Conservation (phyloP, 352 stramenopile species). For the Phytophthora tubulina region DNA sequence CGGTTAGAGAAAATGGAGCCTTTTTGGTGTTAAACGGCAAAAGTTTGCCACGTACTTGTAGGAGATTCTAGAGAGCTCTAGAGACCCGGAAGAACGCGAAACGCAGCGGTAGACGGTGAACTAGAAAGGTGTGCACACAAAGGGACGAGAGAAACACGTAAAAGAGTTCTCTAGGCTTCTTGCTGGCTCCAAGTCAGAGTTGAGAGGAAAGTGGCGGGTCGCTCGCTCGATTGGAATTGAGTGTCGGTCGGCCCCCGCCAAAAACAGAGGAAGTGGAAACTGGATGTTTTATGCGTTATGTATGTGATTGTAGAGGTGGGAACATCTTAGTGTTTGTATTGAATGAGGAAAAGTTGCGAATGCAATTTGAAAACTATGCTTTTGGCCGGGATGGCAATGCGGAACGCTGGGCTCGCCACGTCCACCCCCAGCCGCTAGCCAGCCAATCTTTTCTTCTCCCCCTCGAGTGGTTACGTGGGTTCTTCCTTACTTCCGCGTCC, state of each 20-base stretch:
- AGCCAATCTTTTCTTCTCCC: constrained; percentile 55
- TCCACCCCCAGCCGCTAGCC: constrained; percentile 44
- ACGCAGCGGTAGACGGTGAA: background rate
- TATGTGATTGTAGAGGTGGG: constrained; percentile 8
- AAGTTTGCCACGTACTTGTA: constrained; percentile 17
- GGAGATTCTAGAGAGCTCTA: background rate
- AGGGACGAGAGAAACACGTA: background rate
- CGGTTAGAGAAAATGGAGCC: constrained; percentile 20
- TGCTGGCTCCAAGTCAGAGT: constrained; percentile 3
- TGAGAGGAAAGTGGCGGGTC: constrained; percentile 27
- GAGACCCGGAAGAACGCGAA: constrained; percentile 5
- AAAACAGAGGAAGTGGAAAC: constrained; percentile 33
- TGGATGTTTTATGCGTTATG: constrained; percentile 22
- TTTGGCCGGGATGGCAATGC: constrained; percentile 7
- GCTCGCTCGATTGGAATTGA: constrained; percentile 44
- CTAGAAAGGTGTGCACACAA: background rate
- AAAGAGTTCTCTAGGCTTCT: background rate
- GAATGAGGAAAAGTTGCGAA: background rate
- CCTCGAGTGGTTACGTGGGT: constrained; percentile 37
- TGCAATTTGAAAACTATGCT: constrained; percentile 20
- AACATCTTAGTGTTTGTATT: constrained; percentile 6
- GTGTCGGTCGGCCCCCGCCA: constrained; percentile 12
- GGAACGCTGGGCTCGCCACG: constrained; percentile 32
- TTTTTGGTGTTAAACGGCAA: constrained; percentile 15
- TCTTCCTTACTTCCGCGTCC: constrained; percentile 29